Evolutionary conservation across 441 rosid species (phyloP), one percentile per base, ranked within the genome.

Genomic region (Francoa sonchifolia): DNA sequence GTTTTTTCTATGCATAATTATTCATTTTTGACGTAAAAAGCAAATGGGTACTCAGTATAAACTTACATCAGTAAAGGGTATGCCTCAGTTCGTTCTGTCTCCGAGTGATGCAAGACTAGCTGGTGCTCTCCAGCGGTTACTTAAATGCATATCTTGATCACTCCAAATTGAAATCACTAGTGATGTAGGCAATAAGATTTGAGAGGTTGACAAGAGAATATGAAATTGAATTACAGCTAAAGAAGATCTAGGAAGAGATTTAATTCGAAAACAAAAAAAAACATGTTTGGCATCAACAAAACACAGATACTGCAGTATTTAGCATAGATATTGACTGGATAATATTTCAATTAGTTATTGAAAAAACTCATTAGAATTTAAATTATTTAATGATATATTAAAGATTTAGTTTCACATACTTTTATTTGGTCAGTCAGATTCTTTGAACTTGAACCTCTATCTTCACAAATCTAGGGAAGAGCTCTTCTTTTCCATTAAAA

Each of bases 181-280:
- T 60, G 64, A 66, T 58, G 64, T 57, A 40, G 44, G 66, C 61
- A 32, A 12, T 18, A 34, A 62, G 72, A 71, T 58, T 38, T 6
- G n/a, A 34, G 39, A 43, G 38, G 33, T 59, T 35, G 50, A 52
- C 51, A 39, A 15, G 11, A 62, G 55, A 49, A 42, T 38, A 21
- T 30, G 38, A 33, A 51, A 47, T 52, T 60, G 59, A 59, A 61
- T 54, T 59, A 21, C 56, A 65, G 55, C 67, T 31, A 49, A 65
- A 59, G 55, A 65, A 69, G 47, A 76, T 76, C 77, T 70, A 68
- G 52, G 52, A 58, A 29, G 50, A 54, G 63, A 77, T 67, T 48
- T 62, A 56, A 51, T 41, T 44, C 8, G 8, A 4, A 13, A 13
- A 15, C 2, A 5, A 3, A 14, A 29, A 27, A 51, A 33, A 44